A percentile compares a stretch with the other conserved stretches of the same genome.
Evolutionary conservation across 2,329 filamentous ascomycete species (phyloP).

Genomic region (Colletotrichum theobromicola): DNA sequence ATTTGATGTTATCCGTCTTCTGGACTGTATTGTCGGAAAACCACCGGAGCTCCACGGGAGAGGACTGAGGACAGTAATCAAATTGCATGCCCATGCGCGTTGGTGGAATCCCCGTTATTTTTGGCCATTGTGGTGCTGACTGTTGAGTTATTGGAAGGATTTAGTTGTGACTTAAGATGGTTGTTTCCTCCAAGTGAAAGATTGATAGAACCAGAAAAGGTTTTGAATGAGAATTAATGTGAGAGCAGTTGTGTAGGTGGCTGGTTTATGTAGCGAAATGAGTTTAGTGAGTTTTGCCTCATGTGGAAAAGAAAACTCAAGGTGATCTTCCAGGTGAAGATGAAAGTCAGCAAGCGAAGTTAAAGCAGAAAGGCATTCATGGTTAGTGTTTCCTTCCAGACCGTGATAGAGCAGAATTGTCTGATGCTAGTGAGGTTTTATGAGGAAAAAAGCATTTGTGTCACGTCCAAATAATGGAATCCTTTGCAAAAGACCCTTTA

Average conservation of each 20-base stretch:
- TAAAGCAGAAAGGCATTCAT: accelerated
- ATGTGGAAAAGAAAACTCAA: neutral
- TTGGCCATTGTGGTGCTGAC: neutral
- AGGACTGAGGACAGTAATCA: too few relatives aligned
- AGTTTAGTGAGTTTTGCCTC: accelerated
- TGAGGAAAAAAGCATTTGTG: neutral
- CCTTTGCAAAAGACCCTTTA: neutral
- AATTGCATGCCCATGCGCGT: neutral
- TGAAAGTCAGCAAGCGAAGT: neutral
- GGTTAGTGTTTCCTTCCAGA: neutral
- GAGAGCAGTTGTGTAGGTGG: accelerated
- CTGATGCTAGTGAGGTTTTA: accelerated
- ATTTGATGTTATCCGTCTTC: too few relatives aligned
- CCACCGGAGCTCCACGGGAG: too few relatives aligned
- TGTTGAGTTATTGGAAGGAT: neutral
- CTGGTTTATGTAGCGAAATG: neutral
- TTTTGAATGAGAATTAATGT: neutral
- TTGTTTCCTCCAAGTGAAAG: neutral
- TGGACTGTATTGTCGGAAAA: too few relatives aligned
- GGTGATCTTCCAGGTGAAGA: neutral
- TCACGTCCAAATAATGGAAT: neutral
- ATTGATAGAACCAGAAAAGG: neutral
- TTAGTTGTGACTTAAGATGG: accelerated
- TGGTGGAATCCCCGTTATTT: accelerated
- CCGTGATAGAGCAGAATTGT: neutral